Evolutionary conservation across 257 asterid species (phyloP), one percentile per base, ranked within the genome.

Genomic region (Nicotiana paniculata): DNA sequence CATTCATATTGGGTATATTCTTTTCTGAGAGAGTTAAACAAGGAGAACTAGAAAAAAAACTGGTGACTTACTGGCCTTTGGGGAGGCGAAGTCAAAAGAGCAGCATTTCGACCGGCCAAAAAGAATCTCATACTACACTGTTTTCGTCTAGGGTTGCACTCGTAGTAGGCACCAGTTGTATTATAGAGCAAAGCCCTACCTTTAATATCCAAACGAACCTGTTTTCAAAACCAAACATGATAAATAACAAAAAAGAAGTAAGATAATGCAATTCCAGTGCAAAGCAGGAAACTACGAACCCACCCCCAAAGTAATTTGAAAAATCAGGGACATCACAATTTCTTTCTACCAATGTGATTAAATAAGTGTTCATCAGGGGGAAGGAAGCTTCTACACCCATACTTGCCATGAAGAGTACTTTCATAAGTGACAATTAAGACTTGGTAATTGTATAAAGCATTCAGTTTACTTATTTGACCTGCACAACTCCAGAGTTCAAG

Each of bases 61-160:
- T 37, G 24, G 21, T 80, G 62, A 87, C 97, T 90, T 88, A 95
- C 99, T 83, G 85, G 88, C 61, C 76, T 77, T 80, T 87, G 88
- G 77, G 88, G 86, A 80, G 97, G 97, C 84, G 95, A 82, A 63
- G 95, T 88, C 83, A 95, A 87, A 87, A 92, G 90, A 85, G 93
- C 98, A 83, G 85, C 85, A 88, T 88, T 90, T 85, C 85, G 85
- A 51, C 90, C 82, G 46, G 81, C 57, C 70, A 90, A 75, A 63
- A 59, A 63, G 82, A 95, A 82, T 69, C 77, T 78, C 82, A 95
- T 83, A 81, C 82, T 86, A 83, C 98, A 95, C 67, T 84, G 81
- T 79, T 88, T 88, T 15, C 63, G 89, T 58, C 84, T 79, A 81
- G 88, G 91, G 83, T 80, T 66, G 84, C 99, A 95, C 79, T 87